Base-by-base conservation (phyloP, 1,284 basidiomycete genomes). In the Leccinum subfulvum region DNA sequence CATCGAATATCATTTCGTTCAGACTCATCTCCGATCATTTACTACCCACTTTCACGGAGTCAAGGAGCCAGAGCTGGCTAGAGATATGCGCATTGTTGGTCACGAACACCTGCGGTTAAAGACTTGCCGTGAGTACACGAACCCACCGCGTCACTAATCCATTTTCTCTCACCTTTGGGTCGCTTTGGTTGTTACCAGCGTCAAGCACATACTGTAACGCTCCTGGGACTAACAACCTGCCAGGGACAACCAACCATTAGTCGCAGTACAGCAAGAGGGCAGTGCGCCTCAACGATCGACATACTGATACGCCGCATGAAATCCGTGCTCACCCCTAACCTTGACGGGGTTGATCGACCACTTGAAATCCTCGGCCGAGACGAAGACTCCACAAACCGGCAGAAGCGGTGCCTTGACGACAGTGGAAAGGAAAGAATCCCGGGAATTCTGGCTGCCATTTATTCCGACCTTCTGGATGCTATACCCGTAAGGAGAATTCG, bases 311-410 rank as follows among this genome's bases (percentile, higher is more conserved):
- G 11, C 47, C n/a, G 5, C 14, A 23, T 18, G 1, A 4, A 13
- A 9, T 21, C 47, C 47, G 1, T 11, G 2, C 3, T 11, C 0
- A 8, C 10, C 28, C 16, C 51, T 35, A 7, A 59, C 49, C 5
- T 9, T 18, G 5, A 59, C 53, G 30, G 53, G 18, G 52, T 64
- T 58, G 57, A 65, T 56, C 2, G 53, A 23, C 64, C 64, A 66
- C 9, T 3, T 6, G 5, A 56, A 9, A 8, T n/a, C 4, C 9
- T 14, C 14, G 1, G 1, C 9, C 11, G 44, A 64, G 11, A 59
- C 1, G 3, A 1, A 14, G 41, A 28, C 64, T 4, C 49, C n/a
- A 26, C 58, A 64, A 6, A 30, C 13, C 4, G 64, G 60, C 11
- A 39, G 47, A 28, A 41, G 18, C 28, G 30, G 16, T 4, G 14